phyloP scores from a whole-genome alignment of 129 eudicot genomes.

The Centella asiatica region DNA sequence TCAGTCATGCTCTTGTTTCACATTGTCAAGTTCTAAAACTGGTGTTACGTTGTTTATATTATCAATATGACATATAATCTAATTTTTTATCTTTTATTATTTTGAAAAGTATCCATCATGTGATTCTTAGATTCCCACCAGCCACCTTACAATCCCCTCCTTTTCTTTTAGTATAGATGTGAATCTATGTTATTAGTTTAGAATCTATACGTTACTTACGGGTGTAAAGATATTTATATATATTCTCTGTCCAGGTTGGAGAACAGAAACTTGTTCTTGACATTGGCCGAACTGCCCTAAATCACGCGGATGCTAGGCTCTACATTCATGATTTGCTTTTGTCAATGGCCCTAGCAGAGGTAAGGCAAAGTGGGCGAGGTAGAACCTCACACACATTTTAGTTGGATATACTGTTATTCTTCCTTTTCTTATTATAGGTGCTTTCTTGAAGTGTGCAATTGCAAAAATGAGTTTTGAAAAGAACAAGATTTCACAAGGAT shows the following conservation, averaged over 20 bases:
- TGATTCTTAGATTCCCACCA: too few relatives aligned
- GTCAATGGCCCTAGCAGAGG: constrained; percentile 99
- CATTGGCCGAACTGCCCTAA: constrained; percentile 73
- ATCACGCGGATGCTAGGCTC: constrained; percentile 66
- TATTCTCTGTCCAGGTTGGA: constrained; percentile 55
- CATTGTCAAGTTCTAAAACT: neutral
- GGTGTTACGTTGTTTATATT: neutral
- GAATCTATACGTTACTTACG: neutral
- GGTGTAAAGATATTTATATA: constrained; percentile 11
- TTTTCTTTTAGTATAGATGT: neutral
- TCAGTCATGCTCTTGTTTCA: neutral
- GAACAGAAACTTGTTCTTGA: constrained; percentile 89
- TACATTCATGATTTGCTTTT: constrained; percentile 81
- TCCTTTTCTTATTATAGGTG: constrained; percentile 75
- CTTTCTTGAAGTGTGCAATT: constrained; percentile 99
- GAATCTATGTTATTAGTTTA: neutral
- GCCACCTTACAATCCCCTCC: too few relatives aligned
- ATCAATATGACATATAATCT: too few relatives aligned
- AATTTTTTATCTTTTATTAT: too few relatives aligned
- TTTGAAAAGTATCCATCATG: too few relatives aligned
- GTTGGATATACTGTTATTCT: constrained; percentile 46
- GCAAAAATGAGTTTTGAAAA: constrained; percentile 72
- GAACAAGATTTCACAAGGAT: constrained; percentile 85
- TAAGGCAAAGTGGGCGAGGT: constrained; percentile 43
- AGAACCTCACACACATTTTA: constrained; percentile 21